Evolutionary conservation across 805 yeast species (phyloP), one percentile per base, ranked within the genome.

Genomic region (Candida sithepensis): DNA sequence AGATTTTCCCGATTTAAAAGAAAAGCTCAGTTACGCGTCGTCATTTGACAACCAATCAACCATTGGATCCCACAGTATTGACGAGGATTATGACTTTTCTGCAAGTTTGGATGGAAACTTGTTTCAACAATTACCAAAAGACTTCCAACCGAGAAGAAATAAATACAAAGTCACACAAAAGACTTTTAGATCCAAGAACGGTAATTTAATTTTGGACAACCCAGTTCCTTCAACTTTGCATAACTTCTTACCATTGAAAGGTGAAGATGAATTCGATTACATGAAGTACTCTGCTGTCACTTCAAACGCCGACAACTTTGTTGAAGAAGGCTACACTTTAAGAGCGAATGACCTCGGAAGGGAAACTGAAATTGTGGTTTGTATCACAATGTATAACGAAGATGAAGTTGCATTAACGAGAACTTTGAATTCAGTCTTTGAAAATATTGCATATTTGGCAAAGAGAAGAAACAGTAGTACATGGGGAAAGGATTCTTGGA

Each of bases 231-330:
- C 90, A 21, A 94, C 91, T 51, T 74, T 94, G 49, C 81, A 84
- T 56, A 83, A 86, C 51, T 91, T 90, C 54, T 70, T 95, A 46
- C 96, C 97, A 4, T 75, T 89, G 57, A 81, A 94, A 42, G 96
- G 88, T 54, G 84, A 85, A 53, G 96, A 94, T 47, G 99, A 94
- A 66, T 94, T 89, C 64, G 84, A 94, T 14, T 88, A 88, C 68
- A 91, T 94, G 97, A 83, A 97, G 55, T 94, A 94, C 66, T 88
- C 98, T 0, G 99, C 99, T 0, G 91, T 96, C 61, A 94, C 99
- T 1, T 77, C 95, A 1, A 91, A 86, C 47, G 96, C 99, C 2
- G 94, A 91, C 66, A 85, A 86, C 32, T 94, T 88, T 62, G 79
- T 80, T 16, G 74, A 71, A 3, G 80, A 79, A 42, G 98, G 98